Evolutionary conservation across 768 basidiomycete species (phyloP).

Genomic region (Suillus americanus): DNA sequence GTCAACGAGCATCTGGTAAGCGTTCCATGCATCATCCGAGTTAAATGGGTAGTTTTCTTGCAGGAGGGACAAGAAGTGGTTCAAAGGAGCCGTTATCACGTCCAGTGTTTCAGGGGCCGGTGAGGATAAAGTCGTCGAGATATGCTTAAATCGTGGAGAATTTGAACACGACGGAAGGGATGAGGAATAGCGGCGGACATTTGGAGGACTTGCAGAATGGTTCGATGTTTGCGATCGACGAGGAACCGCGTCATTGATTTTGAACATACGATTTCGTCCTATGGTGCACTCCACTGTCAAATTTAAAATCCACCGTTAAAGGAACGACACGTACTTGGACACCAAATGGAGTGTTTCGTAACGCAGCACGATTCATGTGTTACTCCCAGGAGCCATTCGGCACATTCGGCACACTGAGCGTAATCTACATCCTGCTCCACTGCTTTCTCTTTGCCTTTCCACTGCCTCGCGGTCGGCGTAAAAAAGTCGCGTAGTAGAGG

Average conservation of each 20-base stretch:
- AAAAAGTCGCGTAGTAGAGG: constrained; percentile 50
- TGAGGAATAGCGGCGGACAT: constrained; percentile 22
- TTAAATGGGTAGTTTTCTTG: constrained; percentile 24
- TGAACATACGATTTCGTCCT: constrained; percentile 37
- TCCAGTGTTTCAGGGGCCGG: constrained; percentile 8
- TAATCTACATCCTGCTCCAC: constrained; percentile 28
- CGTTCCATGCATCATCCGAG: constrained; percentile 40
- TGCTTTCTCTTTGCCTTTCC: constrained; percentile 55
- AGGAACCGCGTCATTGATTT: constrained; percentile 36
- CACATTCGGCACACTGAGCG: constrained; percentile 22
- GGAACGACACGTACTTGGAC: constrained; percentile 41
- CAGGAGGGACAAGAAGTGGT: constrained; percentile 23
- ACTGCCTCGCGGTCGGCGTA: constrained; percentile 49
- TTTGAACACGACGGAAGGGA: constrained; percentile 16
- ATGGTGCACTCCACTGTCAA: background rate
- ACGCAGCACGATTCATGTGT: constrained; percentile 46
- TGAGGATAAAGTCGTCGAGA: constrained; percentile 9
- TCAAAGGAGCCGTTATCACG: constrained; percentile 1
- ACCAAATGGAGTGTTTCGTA: constrained; percentile 47
- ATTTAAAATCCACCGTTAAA: background rate
- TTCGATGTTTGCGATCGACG: constrained; percentile 20
- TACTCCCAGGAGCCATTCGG: constrained; percentile 3
- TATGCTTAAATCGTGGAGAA: constrained; percentile 11
- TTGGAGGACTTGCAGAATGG: constrained; percentile 16
- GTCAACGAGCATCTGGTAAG: constrained; percentile 26